Base-by-base conservation (phyloP, 768 basidiomycete species). In the Dendrothele bispora region DNA sequence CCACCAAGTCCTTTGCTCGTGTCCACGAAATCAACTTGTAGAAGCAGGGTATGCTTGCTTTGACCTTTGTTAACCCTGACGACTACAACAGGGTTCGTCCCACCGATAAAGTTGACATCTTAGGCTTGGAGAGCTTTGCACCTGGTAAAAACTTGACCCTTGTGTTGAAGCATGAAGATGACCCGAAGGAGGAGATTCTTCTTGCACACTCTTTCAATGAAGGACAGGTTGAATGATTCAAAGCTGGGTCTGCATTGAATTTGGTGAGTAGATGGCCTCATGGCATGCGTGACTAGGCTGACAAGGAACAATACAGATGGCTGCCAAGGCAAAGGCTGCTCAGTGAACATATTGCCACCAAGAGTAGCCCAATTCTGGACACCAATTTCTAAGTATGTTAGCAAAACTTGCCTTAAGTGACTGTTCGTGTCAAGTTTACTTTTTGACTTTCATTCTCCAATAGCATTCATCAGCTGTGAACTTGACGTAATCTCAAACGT, bases 11-110 rank as follows among this genome's bases (percentile, higher is more conserved):
- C 27, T 98, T 98, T 69, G 95, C 95, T 44, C 92, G 95, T 71
- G 97, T 98, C 72, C 95, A 95, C 72, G 94, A 91, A 75, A 92
- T 91, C 64, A 94, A 95, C 79, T 74, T 94, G 83, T 98, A 98
- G 88, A 98, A 98, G 83, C 95, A 98, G 75, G 94, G 94, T 58
- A 94, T 95, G 91, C 90, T 98, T 53, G 94, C 94, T 2, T 76
- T 98, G 57, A 97, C 93, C 51, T 97, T 98, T 64, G 89, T 69
- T 51, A 82, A 98, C 72, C 80, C 89, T 14, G 91, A 82, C 55
- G 95, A 98, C 70, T 99, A 99, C 68, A 92, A 98, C 65, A 93
- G 89, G 77, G 66, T 98, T 58, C 78, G 77, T 62, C 90, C 95
- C 8, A 77, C 77, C 55, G 97, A 99, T 76, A 84, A 80, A 63